phyloP scores from a whole-genome alignment of 2,329 filamentous ascomycete species.

The Monosporascus cannonballus region DNA sequence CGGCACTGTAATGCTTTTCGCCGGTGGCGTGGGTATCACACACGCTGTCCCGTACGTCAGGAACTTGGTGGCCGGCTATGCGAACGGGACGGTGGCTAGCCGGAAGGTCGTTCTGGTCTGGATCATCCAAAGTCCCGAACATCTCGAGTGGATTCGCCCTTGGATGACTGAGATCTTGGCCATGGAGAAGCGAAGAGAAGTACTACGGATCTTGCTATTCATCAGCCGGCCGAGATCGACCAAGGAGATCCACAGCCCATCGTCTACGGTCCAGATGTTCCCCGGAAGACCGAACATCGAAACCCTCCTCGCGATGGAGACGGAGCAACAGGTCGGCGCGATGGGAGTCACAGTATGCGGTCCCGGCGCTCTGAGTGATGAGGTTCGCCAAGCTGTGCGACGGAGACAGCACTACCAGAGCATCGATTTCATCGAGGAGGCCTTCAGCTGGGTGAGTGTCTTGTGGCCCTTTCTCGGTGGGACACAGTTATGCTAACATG shows the following conservation, averaged over 20 bases:
- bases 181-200: conserved; percentile 68
- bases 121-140: conserved; percentile 74
- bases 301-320: conserved; percentile 65
- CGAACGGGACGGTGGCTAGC: conserved; percentile 62
- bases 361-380: conserved; percentile 66
- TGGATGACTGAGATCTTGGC: conserved; percentile 78
- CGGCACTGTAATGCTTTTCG: conserved; percentile 73
- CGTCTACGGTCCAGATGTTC: conserved; percentile 77
- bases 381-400: conserved; percentile 63
- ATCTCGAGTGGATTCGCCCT: conserved; percentile 75
- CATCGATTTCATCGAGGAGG: conserved; percentile 75
- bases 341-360: conserved; percentile 72
- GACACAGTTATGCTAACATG: not conserved
- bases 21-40: conserved; percentile 75
- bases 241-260: conserved; percentile 76
- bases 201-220: conserved; percentile 72
- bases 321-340: conserved; percentile 67
- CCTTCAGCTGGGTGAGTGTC: conserved; percentile 40
- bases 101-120: conserved; percentile 70
- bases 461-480: not conserved
- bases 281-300: conserved; percentile 71
- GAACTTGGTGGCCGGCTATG: conserved; percentile 63
- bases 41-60: conserved; percentile 72
- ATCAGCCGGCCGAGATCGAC: conserved; percentile 68
- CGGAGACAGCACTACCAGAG: conserved; percentile 57